Evolutionary conservation across 148 eudicot species (phyloP), one percentile per base, ranked within the genome.

Genomic region (Rhododendron simsii): DNA sequence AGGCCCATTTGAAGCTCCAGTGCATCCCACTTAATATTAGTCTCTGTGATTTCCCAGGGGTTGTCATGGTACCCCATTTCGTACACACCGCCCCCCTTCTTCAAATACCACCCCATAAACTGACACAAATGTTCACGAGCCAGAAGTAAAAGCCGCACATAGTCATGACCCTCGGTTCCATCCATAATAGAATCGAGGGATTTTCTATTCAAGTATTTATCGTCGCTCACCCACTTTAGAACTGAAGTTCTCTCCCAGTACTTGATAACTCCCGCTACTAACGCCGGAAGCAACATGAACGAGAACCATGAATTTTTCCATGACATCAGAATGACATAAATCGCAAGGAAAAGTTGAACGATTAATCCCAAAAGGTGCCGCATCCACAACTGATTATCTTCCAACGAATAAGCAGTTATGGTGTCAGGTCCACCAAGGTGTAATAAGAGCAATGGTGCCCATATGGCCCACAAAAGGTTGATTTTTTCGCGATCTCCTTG

Each of bases 81-180:
- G 45, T 41, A 5, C 45, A 0, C 1, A 41, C 7, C 45, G 45
- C 45, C 45, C 45, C 45, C 45, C 45, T 0, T 5, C 23, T 0
- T 18, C 63, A 20, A 10, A 41, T 41, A 41, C 7, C 45, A 5
- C 1, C 1, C 7, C 45, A 41, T 0, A 41, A 41, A 41, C 45
- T 0, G 0, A 41, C 7, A 41, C 44, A 41, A 7, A 41, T 41
- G 45, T 41, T 6, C 8, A 41, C 45, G 8, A 41, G 45, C 45
- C 7, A 84, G 98, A 92, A 45, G 50, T 41, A 41, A 41, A 41
- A 6, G 1, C 45, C 45, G 45, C 45, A 41, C 45, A 41, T 41
- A 41, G 45, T 41, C 7, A 5, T 6, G 45, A 41, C 45, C 8
- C 45, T 41, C 45, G 0, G 37, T 2, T 35, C 37, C 2, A 37